Evolutionary conservation across 495 filamentous ascomycete genomes (phyloP).

Genomic region (Penicillium parvum): DNA sequence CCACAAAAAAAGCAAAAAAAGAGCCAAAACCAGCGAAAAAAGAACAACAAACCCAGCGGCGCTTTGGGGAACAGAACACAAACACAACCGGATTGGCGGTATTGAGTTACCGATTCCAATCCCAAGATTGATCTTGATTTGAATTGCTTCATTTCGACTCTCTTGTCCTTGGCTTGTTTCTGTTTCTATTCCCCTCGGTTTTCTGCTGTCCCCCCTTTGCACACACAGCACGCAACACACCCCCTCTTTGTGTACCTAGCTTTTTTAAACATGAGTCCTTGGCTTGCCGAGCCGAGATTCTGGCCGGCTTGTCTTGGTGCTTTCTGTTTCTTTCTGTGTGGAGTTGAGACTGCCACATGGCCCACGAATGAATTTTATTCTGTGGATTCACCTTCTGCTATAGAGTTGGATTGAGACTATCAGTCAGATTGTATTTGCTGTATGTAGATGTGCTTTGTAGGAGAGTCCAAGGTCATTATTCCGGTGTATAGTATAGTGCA

Average conservation of each 20-base stretch:
- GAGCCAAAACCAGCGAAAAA: conserved; percentile 29
- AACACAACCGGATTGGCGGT: too few species aligned
- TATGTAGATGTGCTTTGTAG: too few species aligned
- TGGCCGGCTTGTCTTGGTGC: conserved; percentile 3
- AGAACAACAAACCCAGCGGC: conserved; percentile 17
- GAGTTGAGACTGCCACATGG: conserved; percentile 19
- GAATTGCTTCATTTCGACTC: too few species aligned
- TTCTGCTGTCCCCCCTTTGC: conserved; percentile 5
- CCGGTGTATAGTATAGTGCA: too few species aligned
- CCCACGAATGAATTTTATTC: conserved; percentile 23
- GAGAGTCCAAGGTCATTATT: too few species aligned
- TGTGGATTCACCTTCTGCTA: conserved; percentile 7
- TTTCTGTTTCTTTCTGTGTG: conserved; percentile 21
- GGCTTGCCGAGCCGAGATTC: not conserved
- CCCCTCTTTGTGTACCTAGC: conserved; percentile 27
- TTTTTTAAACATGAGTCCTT: conserved; percentile 14
- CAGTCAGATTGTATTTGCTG: not conserved
- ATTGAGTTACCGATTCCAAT: too few species aligned
- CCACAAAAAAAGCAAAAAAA: conserved; percentile 37
- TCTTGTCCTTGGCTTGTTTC: too few species aligned
- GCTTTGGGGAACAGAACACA: conserved; percentile 15
- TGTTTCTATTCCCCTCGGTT: too few species aligned
- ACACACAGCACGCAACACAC: too few species aligned
- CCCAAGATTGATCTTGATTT: conserved; percentile 11
- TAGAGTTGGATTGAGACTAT: not conserved